Evolutionary conservation across 108 stramenopile genomes (phyloP).

Genomic region (Nitzschia sp.): DNA sequence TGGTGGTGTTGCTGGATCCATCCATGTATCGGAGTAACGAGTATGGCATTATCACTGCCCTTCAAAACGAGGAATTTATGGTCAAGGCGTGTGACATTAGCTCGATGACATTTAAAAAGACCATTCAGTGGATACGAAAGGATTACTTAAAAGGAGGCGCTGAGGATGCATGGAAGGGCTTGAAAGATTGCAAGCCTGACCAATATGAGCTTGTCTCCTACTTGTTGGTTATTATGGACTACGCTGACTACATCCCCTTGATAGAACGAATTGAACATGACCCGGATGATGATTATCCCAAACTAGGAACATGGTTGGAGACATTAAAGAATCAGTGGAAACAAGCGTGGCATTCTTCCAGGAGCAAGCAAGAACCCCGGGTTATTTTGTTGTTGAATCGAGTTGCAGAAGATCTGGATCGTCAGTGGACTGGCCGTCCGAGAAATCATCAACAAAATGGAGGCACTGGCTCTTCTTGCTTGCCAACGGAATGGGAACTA

Average conservation of each 20-base stretch:
- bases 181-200: constrained; percentile 23
- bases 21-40: constrained; percentile 13
- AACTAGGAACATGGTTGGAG: constrained; percentile 33
- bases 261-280: constrained; percentile 37
- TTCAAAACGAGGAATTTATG: constrained; percentile 26
- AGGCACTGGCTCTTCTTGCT: constrained; percentile 3
- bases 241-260: constrained; percentile 44
- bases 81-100: not conserved
- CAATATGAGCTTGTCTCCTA: constrained; percentile 35
- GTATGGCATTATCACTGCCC: constrained; percentile 8
- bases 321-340: constrained; percentile 34
- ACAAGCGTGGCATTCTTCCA: constrained; percentile 24
- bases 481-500: constrained; percentile 47
- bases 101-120: not conserved
- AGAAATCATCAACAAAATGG: not conserved
- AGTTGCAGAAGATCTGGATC: constrained; percentile 39
- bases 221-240: constrained; percentile 42
- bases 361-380: constrained; percentile 34
- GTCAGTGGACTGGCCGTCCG: constrained; percentile 36
- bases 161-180: constrained; percentile 29
- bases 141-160: constrained; percentile 59
- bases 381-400: constrained; percentile 41
- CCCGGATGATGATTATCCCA: constrained; percentile 59
- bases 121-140: constrained; percentile 55
- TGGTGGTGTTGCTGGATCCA: constrained; percentile 50